Base-by-base conservation (phyloP, 2,329 filamentous ascomycete species). In the Zymoseptoria brevis region DNA sequence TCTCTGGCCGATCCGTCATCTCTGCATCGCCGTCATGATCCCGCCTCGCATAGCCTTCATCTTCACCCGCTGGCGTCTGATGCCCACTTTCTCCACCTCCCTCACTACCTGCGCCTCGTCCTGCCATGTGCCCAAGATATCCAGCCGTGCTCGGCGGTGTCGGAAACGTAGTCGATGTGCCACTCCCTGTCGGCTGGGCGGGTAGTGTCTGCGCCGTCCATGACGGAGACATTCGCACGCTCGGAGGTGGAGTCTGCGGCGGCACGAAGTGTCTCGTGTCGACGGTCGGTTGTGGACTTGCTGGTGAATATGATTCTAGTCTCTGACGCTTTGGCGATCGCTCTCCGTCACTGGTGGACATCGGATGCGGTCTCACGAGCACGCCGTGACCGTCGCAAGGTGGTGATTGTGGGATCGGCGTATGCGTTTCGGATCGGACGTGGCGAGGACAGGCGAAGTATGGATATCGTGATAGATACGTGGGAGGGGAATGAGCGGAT, bases 211-310 rank as follows among this genome's bases (percentile, higher is more conserved):
- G 67, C 53, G 72, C 64, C 59, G 74, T 74, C 69, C 75, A 74
- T 75, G 71, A 74, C 66, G 76, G 76, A 71, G 76, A 77, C 74
- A 75, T 75, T 59, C 75, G 75, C 57, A 77, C 76, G 57, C 76
- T 76, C 22, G 76, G 78, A 45, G 77, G 78, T 57, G 77, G 78
- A 8, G 77, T 80, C 66, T 78, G 76, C 53, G 77, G 77, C 41
- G 61, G 65, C 55, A 71, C 65, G 62, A 74, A 72, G 68, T 70
- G 68, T 64, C 77, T 76, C 72, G 73, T 74, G 64, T 75, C 67
- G 67, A 71, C 74, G 71, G 69, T 74, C 73, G 62, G 56, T 55
- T 57, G 56, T 22, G 64, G 62, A 50, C 62, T 64, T 56, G 74
- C 75, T 58, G 77, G 77, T 54, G 75, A 78, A 67, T 76, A 79